A percentile compares a stretch with the other conserved stretches of the same genome.
Conservation (phyloP, 352 stramenopile species). For the Phytophthora rubi region DNA sequence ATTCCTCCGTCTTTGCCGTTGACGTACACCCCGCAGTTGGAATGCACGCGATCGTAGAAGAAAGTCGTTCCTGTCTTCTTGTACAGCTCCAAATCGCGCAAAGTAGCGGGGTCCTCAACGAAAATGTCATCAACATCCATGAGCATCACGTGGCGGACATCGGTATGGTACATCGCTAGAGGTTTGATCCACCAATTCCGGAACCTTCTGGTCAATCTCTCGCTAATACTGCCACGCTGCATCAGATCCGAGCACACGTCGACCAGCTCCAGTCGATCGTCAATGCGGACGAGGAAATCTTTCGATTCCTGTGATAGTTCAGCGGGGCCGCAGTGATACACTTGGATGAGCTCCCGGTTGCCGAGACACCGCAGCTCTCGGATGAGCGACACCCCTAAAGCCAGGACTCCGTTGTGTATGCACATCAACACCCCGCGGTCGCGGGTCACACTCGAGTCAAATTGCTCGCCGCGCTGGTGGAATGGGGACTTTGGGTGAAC, state of each 20-base stretch:
- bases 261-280: background rate
- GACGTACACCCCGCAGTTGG: background rate
- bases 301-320: background rate
- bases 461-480: background rate
- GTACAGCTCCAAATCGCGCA: background rate
- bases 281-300: background rate
- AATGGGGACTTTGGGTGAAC: background rate
- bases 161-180: slow-evolving; percentile 1
- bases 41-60: background rate
- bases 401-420: background rate
- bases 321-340: background rate
- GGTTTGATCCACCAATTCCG: slow-evolving; percentile 2
- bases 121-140: slow-evolving; percentile 7
- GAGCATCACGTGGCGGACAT: slow-evolving; percentile 4
- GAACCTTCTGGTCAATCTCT: background rate
- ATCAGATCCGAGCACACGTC: background rate
- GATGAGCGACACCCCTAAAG: background rate
- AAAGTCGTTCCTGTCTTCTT: background rate
- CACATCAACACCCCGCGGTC: background rate
- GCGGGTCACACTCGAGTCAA: background rate
- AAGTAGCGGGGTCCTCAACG: background rate
- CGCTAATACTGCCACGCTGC: background rate
- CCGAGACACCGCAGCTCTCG: background rate
- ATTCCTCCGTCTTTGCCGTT: slow-evolving; percentile 5
- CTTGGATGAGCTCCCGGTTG: slow-evolving; percentile 1